phyloP scores from a whole-genome alignment of 202 grass and related monocot genomes.

The Hordeum pubiflorum region DNA sequence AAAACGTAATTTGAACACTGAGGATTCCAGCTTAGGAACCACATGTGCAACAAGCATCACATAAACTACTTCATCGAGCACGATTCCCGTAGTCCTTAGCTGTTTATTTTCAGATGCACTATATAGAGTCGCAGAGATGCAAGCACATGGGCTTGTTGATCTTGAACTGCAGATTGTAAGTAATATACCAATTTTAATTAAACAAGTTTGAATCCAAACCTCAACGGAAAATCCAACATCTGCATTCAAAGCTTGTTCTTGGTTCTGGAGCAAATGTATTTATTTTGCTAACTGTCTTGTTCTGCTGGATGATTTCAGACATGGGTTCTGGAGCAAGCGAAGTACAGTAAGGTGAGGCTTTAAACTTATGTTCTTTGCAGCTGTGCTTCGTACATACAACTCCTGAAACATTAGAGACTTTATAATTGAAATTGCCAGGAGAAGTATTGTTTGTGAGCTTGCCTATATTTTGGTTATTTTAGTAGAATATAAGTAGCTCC shows the following conservation, averaged over 20 bases:
- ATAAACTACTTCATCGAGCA: not conserved
- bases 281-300: conserved; percentile 23
- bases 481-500: not conserved
- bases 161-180: not conserved
- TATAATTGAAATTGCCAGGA: conserved; percentile 20
- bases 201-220: not conserved
- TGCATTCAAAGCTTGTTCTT: not conserved
- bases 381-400: not conserved
- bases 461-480: not conserved
- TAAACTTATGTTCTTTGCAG: not conserved
- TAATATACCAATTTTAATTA: not conserved
- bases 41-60: not conserved
- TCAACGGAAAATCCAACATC: not conserved
- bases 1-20: not conserved
- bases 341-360: conserved; percentile 73
- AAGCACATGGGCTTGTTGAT: not conserved
- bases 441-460: not conserved
- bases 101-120: not conserved
- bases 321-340: conserved; percentile 81
- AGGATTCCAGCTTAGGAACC: not conserved
- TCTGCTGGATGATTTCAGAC: conserved; percentile 47
- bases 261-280: not conserved
- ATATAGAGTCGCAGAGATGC: not conserved
- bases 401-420: not conserved
- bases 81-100: not conserved